Evolutionary conservation across 768 basidiomycete genomes (phyloP).

Genomic region (Strobilomyces confusus): DNA sequence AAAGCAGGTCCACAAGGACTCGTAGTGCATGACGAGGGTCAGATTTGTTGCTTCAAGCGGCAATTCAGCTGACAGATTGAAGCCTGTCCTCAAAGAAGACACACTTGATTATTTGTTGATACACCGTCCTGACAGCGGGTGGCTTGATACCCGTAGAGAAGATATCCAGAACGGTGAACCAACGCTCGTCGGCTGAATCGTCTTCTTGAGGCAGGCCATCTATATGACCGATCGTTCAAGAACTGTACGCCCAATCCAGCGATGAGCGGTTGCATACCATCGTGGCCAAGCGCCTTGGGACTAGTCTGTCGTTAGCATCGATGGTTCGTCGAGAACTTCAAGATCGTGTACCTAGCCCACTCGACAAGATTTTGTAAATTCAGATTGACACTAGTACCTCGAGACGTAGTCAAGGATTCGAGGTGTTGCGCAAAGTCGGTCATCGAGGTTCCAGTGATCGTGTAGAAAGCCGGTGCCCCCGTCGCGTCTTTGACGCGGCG

Average conservation of each 20-base stretch:
- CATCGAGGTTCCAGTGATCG: slow-evolving; percentile 13
- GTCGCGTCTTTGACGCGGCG: neutral
- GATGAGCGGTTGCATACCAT: slow-evolving; percentile 13
- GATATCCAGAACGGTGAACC: slow-evolving; percentile 33
- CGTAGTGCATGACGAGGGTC: slow-evolving; percentile 7
- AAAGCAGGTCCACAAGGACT: slow-evolving; percentile 38
- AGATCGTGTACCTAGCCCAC: slow-evolving; percentile 24
- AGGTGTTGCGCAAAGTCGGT: slow-evolving; percentile 22
- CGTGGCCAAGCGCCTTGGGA: slow-evolving; percentile 9
- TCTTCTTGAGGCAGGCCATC: slow-evolving; percentile 15
- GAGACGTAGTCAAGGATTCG: slow-evolving; percentile 17
- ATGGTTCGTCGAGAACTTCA: slow-evolving; percentile 1
- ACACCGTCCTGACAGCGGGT: neutral
- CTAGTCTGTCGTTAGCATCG: slow-evolving; percentile 17
- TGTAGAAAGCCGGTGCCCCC: neutral
- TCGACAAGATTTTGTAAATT: slow-evolving; percentile 15
- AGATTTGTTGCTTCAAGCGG: slow-evolving; percentile 13
- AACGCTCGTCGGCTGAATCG: slow-evolving; percentile 16
- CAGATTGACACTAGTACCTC: slow-evolving; percentile 7
- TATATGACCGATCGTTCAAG: slow-evolving; percentile 10
- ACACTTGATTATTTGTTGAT: slow-evolving; percentile 16
- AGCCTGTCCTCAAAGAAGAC: neutral
- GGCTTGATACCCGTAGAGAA: slow-evolving; percentile 13
- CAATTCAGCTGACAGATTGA: slow-evolving; percentile 1
- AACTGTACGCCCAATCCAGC: neutral